phyloP scores from a whole-genome alignment of 1,284 basidiomycete species.

The Cutaneotrichosporon sp. region DNA sequence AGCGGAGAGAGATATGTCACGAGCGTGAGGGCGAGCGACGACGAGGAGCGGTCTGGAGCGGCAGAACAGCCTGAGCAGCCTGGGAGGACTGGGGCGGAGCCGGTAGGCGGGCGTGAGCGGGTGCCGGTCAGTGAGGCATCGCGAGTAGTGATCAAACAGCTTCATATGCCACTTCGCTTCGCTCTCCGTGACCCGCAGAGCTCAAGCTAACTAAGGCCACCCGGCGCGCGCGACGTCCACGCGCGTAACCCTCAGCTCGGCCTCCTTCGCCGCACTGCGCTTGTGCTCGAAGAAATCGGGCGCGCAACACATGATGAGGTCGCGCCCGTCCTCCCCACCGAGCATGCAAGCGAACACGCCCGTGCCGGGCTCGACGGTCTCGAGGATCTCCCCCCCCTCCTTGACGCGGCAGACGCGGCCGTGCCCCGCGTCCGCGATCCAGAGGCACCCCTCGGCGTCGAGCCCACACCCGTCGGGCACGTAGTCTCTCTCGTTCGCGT shows the following conservation, averaged over 20 bases:
- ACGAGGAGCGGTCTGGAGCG: too few species aligned
- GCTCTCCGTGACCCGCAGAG: too few species aligned
- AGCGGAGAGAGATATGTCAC: too few species aligned
- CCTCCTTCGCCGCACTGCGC: conserved; percentile 6
- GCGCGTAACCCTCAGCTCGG: conserved; percentile 2
- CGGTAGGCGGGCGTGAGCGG: too few species aligned
- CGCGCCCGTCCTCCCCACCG: conserved; percentile 8
- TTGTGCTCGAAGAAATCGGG: conserved; percentile 11
- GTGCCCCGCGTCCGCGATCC: conserved; percentile 10
- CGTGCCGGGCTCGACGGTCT: conserved; percentile 7
- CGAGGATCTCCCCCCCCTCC: conserved; percentile 9
- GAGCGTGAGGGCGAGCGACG: too few species aligned
- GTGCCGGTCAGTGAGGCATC: too few species aligned
- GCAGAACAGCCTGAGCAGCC: too few species aligned
- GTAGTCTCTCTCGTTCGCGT: background rate
- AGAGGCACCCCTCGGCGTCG: conserved; percentile 13
- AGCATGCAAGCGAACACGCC: conserved; percentile 17
- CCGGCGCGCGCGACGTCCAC: conserved; percentile 9
- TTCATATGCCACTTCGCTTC: too few species aligned
- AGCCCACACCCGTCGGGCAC: conserved; percentile 12
- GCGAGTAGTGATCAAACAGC: too few species aligned
- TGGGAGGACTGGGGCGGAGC: too few species aligned
- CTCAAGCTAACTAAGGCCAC: too few species aligned
- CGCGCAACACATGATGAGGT: conserved; percentile 15
- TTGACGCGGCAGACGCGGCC: conserved; percentile 12